A percentile compares a stretch with the other conserved stretches of the same genome.
Conservation (phyloP, 2,329 filamentous ascomycete species). For the Nemania serpens region DNA sequence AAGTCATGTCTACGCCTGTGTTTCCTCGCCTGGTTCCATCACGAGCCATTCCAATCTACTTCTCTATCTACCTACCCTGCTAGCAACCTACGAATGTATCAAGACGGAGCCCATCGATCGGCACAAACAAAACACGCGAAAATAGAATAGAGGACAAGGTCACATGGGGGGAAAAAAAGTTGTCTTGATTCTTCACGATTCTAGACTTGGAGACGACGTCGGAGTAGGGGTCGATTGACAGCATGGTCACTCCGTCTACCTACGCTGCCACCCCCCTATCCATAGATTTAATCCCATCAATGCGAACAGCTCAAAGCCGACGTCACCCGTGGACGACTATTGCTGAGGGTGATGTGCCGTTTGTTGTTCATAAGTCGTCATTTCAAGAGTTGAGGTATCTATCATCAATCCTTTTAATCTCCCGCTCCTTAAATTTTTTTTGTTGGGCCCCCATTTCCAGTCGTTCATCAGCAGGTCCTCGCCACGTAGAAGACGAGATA, state of each 20-base stretch:
- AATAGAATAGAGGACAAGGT: neutral
- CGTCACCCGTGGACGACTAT: neutral
- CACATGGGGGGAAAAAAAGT: neutral
- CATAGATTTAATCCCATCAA: conserved; percentile 9
- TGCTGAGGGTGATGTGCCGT: neutral
- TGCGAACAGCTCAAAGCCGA: conserved; percentile 5
- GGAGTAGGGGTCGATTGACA: conserved; percentile 5
- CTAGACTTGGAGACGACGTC: neutral
- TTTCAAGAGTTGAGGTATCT: neutral
- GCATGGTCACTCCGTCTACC: neutral
- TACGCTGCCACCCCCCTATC: neutral
- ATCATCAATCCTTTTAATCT: neutral
- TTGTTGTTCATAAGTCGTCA: neutral
- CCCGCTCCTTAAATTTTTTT: neutral
- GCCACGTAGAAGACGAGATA: neutral
- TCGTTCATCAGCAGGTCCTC: too few relatives aligned
- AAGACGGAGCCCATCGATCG: neutral
- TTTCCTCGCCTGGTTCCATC: neutral
- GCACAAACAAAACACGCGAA: neutral
- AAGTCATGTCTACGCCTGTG: neutral
- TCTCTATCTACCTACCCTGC: too few relatives aligned
- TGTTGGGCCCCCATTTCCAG: neutral
- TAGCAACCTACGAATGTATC: too few relatives aligned
- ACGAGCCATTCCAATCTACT: too few relatives aligned
- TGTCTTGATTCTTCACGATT: conserved; percentile 2